Evolutionary conservation across 768 basidiomycete genomes (phyloP).

Genomic region (Exidia glandulosa): DNA sequence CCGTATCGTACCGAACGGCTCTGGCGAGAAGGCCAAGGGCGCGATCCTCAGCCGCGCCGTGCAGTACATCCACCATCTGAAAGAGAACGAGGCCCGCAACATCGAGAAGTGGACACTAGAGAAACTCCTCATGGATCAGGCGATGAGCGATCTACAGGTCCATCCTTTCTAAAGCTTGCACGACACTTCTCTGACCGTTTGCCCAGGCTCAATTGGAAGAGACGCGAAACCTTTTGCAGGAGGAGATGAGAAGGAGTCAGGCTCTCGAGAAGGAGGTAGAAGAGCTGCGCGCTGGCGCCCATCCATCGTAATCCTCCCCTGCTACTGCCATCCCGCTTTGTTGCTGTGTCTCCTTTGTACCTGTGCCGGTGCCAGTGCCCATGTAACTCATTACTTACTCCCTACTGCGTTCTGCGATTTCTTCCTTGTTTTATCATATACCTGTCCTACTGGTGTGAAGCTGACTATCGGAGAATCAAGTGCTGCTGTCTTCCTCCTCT

Average conservation of each 20-base stretch:
- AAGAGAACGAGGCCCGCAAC: slow-evolving; percentile 82
- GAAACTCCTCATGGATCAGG: slow-evolving; percentile 85
- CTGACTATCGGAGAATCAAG: too few species aligned
- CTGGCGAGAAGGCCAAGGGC: slow-evolving; percentile 83
- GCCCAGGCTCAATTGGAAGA: slow-evolving; percentile 6
- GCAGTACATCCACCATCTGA: slow-evolving; percentile 83
- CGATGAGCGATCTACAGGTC: slow-evolving; percentile 72
- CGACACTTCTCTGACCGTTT: not conserved
- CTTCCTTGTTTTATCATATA: too few species aligned
- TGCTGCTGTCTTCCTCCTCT: too few species aligned
- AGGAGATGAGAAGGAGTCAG: slow-evolving; percentile 35
- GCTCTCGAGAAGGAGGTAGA: slow-evolving; percentile 43
- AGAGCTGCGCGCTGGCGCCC: not conserved
- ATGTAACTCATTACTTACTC: too few species aligned
- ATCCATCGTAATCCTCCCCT: not conserved
- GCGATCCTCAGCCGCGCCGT: slow-evolving; percentile 82
- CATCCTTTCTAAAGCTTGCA: too few species aligned
- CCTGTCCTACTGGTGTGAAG: too few species aligned
- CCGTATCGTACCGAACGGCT: slow-evolving; percentile 76
- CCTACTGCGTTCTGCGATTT: too few species aligned
- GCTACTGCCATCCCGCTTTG: not conserved
- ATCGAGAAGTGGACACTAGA: slow-evolving; percentile 93
- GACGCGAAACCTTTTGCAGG: slow-evolving; percentile 26
- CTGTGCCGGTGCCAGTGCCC: too few species aligned
- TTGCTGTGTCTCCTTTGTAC: too few species aligned